Base-by-base conservation (phyloP, 768 basidiomycete genomes). In the Tulasnella calospora region DNA sequence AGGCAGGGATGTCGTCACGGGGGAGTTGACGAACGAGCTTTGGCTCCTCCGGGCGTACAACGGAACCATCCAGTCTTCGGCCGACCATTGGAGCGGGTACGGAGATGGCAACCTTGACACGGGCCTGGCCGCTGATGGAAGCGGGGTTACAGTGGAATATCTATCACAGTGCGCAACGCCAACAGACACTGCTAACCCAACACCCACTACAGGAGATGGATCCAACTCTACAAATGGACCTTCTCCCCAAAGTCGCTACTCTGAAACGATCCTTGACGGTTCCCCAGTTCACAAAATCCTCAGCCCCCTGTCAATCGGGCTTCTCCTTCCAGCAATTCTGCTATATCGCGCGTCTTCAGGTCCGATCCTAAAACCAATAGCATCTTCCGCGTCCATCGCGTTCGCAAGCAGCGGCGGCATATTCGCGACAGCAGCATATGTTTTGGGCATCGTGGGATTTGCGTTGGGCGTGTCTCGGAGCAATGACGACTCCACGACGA, bases 11-110 rank as follows among this genome's bases (percentile, higher is more conserved):
- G 85, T 86, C 67, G 83, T 85, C 77, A 80, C 79, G 9, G 93
- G 93, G 19, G 88, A 86, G 35, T 90, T 92, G 82, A 86, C 94
- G 4, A 88, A 89, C 55, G 94, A 95, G 77, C 82, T 95, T 15
- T 95, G 94, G 94, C 83, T 95, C 10, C 86, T 95, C 79, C 86
- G 94, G 75, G 88, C 92, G 5, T 94, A 94, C 83, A 86, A 87
- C 79, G 91, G 87, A n/a, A 83, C 87, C 33, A 74, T 80, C 55
- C n/a, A 75, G 82, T 92, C 77, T 88, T 88, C n/a, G 80, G 87
- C n/a, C 87, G 89, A 1, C 86, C 87, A 67, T 4, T 80, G 81
- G 81, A 69, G 61, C 40, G 91, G 91, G 19, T 94, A 87, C 81
- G 90, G 92, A 7, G 83, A 88, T 79, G 94, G 93, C 0, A 80